These are phyloP conservation scores for Lithohypha guttulata DNA, from an alignment of 2,329 filamentous ascomycete genomes.

Conservation along the genomic window DNA sequence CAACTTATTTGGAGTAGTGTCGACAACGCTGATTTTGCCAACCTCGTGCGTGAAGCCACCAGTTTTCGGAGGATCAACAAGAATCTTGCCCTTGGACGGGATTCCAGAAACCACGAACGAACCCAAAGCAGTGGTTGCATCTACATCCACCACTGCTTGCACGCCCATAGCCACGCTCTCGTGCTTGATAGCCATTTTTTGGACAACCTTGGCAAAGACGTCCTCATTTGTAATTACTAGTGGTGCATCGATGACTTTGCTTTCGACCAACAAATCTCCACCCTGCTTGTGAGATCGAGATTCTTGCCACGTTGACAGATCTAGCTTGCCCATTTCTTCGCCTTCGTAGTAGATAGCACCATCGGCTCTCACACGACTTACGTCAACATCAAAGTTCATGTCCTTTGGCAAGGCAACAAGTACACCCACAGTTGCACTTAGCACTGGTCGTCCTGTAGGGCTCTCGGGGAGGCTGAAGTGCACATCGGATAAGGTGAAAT, in stretches of 20 bases:
- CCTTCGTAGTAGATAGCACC: slow-evolving; percentile 72
- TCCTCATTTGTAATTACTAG: slow-evolving; percentile 71
- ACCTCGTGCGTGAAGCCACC: slow-evolving; percentile 47
- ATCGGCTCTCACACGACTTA: slow-evolving; percentile 63
- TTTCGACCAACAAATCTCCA: slow-evolving; percentile 59
- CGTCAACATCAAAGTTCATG: slow-evolving; percentile 74
- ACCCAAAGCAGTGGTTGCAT: slow-evolving; percentile 71
- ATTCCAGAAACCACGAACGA: slow-evolving; percentile 70
- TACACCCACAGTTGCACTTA: slow-evolving; percentile 75
- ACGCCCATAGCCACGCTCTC: slow-evolving; percentile 61
- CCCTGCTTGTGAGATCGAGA: slow-evolving; percentile 68
- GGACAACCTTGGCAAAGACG: slow-evolving; percentile 70
- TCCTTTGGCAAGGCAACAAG: slow-evolving; percentile 69
- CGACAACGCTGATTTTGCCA: slow-evolving; percentile 59
- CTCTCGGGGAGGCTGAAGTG: slow-evolving; percentile 78
- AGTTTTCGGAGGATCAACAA: slow-evolving; percentile 61
- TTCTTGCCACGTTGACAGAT: slow-evolving; percentile 70
- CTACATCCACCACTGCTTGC: slow-evolving; percentile 69
- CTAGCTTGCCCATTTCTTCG: slow-evolving; percentile 68
- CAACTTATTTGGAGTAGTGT: slow-evolving; percentile 61
- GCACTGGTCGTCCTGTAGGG: slow-evolving; percentile 64
- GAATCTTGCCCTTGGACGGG: slow-evolving; percentile 71
- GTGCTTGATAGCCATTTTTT: slow-evolving; percentile 64
- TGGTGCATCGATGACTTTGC: slow-evolving; percentile 66
- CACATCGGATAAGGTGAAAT: slow-evolving; percentile 76